Conservation (phyloP, 345 rosid species). For the Salix arbutifolia region DNA sequence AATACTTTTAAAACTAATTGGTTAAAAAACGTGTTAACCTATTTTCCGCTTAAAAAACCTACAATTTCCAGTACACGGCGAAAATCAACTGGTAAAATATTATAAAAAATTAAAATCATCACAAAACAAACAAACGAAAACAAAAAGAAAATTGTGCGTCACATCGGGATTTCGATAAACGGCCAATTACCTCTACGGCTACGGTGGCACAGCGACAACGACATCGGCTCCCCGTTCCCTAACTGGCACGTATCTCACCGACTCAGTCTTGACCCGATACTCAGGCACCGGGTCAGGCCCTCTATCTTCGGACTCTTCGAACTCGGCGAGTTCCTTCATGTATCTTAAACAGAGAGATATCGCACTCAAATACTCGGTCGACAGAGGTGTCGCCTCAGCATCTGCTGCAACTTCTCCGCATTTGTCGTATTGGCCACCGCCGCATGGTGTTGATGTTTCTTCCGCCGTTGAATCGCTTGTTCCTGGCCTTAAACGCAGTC, state of each 20-base stretch:
- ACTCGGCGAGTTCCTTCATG: slow-evolving; percentile 4
- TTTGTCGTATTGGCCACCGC: slow-evolving; percentile 18
- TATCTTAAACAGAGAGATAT: slow-evolving; percentile 10
- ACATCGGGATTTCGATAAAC: background rate
- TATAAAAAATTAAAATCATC: background rate
- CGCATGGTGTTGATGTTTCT: slow-evolving; percentile 39
- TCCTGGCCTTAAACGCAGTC: slow-evolving; percentile 51
- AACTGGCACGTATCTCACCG: background rate
- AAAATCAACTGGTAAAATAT: background rate
- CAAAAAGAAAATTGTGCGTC: background rate
- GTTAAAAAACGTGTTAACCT: too few species aligned
- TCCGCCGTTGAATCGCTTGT: slow-evolving; percentile 35
- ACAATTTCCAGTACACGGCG: background rate
- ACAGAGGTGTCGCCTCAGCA: slow-evolving; percentile 8
- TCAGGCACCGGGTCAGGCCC: background rate
- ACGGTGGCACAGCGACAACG: background rate
- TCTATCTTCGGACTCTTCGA: slow-evolving; percentile 16
- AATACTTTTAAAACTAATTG: too few species aligned
- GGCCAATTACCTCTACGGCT: slow-evolving; percentile 6
- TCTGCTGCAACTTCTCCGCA: background rate
- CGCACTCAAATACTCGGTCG: slow-evolving; percentile 16
- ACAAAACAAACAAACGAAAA: background rate
- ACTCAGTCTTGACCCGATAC: background rate
- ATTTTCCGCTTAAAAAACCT: background rate
- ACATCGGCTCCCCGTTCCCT: background rate